A percentile compares a stretch with the other conserved stretches of the same genome.
phyloP scores from a whole-genome alignment of 805 yeast genomes.

The Wickerhamiella azymoides region DNA sequence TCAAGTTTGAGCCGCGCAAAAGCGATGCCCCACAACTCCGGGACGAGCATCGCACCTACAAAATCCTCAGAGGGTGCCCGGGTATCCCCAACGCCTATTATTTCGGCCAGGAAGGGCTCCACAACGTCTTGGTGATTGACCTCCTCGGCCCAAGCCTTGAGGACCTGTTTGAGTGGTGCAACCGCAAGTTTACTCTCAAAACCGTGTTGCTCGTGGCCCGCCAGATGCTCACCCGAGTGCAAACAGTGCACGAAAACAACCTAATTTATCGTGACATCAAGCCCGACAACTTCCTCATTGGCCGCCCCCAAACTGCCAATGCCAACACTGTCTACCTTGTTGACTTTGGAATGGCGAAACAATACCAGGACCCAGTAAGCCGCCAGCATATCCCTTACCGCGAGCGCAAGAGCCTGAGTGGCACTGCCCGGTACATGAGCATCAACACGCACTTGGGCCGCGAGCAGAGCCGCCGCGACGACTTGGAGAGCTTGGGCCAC shows the following conservation, averaged over 20 bases:
- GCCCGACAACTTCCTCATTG: slow-evolving; percentile 92
- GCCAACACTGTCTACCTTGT: slow-evolving; percentile 80
- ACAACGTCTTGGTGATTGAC: slow-evolving; percentile 87
- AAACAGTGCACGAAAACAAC: slow-evolving; percentile 76
- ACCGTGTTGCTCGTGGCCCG: slow-evolving; percentile 88
- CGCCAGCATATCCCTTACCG: slow-evolving; percentile 93
- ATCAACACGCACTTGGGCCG: slow-evolving; percentile 95
- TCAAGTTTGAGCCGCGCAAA: slow-evolving; percentile 88
- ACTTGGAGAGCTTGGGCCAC: slow-evolving; percentile 91
- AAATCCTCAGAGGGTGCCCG: slow-evolving; percentile 60
- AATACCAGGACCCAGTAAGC: slow-evolving; percentile 90
- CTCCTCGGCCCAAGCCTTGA: slow-evolving; percentile 90
- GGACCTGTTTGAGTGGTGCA: slow-evolving; percentile 97
- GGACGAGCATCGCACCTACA: slow-evolving; percentile 90
- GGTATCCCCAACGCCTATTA: slow-evolving; percentile 94
- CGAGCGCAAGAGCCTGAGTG: slow-evolving; percentile 88
- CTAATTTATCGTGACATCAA: slow-evolving; percentile 92
- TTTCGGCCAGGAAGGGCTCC: slow-evolving; percentile 96
- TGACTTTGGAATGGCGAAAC: slow-evolving; percentile 98
- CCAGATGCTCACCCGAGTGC: slow-evolving; percentile 83
- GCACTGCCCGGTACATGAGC: slow-evolving; percentile 96
- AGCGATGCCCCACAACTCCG: slow-evolving; percentile 95
- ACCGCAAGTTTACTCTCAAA: slow-evolving; percentile 71
- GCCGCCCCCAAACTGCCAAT: slow-evolving; percentile 70
- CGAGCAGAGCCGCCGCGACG: slow-evolving; percentile 93